Evolutionary conservation across 1,284 basidiomycete species (phyloP).

Genomic region (Marasmius tenuissimus): DNA sequence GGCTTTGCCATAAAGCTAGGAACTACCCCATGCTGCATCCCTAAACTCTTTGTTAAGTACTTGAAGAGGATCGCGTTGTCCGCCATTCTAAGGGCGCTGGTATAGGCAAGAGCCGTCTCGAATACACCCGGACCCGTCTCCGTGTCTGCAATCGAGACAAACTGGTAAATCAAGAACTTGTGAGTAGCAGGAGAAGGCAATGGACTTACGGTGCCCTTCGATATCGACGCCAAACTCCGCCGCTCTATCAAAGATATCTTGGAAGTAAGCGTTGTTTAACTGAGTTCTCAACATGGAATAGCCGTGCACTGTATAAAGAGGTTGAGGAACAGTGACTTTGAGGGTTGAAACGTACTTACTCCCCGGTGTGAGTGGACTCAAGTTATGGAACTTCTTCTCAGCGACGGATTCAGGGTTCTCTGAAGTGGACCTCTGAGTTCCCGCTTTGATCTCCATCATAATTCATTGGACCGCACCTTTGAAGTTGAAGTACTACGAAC

Average conservation of each 20-base stretch:
- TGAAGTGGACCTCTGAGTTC: conserved; percentile 26
- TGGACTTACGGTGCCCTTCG: conserved; percentile 87
- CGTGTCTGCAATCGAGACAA: conserved; percentile 62
- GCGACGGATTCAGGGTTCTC: conserved; percentile 78
- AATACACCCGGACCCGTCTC: conserved; percentile 94
- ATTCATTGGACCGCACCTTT: conserved; percentile 52
- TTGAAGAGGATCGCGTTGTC: conserved; percentile 96
- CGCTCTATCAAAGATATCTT: conserved; percentile 82
- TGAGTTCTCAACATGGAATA: conserved; percentile 89
- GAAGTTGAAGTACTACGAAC: conserved; percentile 88
- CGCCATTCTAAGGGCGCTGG: conserved; percentile 82
- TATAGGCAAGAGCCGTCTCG: conserved; percentile 94
- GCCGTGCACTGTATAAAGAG: conserved; percentile 72
- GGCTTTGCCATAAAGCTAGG: conserved; percentile 99
- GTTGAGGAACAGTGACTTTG: neutral
- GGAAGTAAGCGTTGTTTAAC: conserved; percentile 88
- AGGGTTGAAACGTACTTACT: conserved; percentile 55
- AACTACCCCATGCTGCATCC: conserved; percentile 85
- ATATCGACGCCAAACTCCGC: conserved; percentile 76
- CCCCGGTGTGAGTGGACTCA: conserved; percentile 85
- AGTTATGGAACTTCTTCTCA: conserved; percentile 75
- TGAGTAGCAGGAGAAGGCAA: neutral
- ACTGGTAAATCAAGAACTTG: conserved; percentile 1
- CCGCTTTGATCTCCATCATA: neutral
- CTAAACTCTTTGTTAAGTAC: conserved; percentile 87